A percentile compares a stretch with the other conserved stretches of the same genome.
Conservation (phyloP, 768 basidiomycete genomes). For the Neoboletus magnificus region DNA sequence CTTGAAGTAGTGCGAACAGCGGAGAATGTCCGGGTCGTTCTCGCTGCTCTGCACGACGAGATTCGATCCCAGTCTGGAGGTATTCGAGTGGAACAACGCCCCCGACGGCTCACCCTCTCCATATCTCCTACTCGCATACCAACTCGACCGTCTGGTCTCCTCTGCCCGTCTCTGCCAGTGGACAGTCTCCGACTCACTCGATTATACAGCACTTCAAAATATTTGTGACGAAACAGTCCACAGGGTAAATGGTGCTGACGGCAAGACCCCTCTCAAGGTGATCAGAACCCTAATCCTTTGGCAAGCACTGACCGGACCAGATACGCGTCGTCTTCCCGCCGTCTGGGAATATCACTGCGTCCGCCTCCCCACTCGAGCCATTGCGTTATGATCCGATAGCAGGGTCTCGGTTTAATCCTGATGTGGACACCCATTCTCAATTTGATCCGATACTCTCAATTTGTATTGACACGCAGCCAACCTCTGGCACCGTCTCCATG, state of each 20-base stretch:
- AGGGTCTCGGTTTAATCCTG: conserved; percentile 36
- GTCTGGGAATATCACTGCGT: conserved; percentile 38
- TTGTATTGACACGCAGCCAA: conserved; percentile 53
- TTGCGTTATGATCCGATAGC: conserved; percentile 41
- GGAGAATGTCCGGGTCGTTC: conserved; percentile 16
- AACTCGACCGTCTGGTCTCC: conserved; percentile 54
- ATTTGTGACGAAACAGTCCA: conserved; percentile 47
- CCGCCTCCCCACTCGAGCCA: conserved; percentile 30
- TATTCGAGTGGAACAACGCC: conserved; percentile 56
- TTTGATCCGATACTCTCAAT: conserved; percentile 42
- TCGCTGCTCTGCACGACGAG: conserved; percentile 53
- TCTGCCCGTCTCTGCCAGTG: conserved; percentile 54
- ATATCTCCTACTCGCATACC: conserved; percentile 59
- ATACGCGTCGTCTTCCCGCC: conserved; percentile 49
- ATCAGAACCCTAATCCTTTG: not conserved
- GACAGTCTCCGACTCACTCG: conserved; percentile 35
- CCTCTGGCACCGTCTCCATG: conserved; percentile 49
- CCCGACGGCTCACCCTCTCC: conserved; percentile 48
- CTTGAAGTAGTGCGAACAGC: not conserved
- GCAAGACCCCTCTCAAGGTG: conserved; percentile 25
- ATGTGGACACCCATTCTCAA: conserved; percentile 22
- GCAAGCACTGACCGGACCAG: conserved; percentile 30
- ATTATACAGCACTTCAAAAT: conserved; percentile 38
- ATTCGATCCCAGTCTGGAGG: conserved; percentile 50
- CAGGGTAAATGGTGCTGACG: conserved; percentile 12